Evolutionary conservation across 2,329 filamentous ascomycete genomes (phyloP), one percentile per base, ranked within the genome.

Genomic region (Talaromyces verruculosus): DNA sequence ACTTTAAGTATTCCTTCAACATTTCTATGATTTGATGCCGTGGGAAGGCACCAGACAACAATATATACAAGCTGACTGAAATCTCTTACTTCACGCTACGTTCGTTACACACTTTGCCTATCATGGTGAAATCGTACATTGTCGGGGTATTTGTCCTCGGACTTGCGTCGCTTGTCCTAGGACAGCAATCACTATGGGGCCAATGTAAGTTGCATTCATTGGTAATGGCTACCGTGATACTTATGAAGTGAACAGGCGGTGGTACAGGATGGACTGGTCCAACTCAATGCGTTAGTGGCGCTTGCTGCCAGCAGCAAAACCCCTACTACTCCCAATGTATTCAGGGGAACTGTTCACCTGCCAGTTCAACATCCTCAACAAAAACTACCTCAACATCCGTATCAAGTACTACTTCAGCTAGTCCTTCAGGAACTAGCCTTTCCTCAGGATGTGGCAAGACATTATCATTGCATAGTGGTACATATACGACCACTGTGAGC

Each of bases 391-490:
- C 39, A 17, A 41, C 39, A 41, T 41, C 39, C 39, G 39, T n/a
- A 15, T 41, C 39, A 41, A 7, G 3, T 7, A 41, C 39, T n/a
- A 41, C 39, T 41, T 41, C 39, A 41, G 15, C 15, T n/a, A n/a
- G 39, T 13, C n/a, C 43, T 22, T 47, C 19, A 2, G 33, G 35
- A 10, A 59, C 22, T 25, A 37, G n/a, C 15, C 15, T 25, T 10
- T 63, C 61, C 17, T 41, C 61, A 11, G 61, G 61, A 45, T 63
- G 61, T 33, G 61, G 61, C 8, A 57, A 41, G 51, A 6, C 61
- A 7, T n/a, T 30, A 22, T 19, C 61, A 17, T 11, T 63, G 28
- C 13, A 39, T 2, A 63, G 61, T 11, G 61, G 61, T 28, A 43
- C 41, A 43, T 63, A 63, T 43, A 57, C 35, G 5, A 57, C 49